Evolutionary conservation across 1,284 basidiomycete species (phyloP).

Genomic region (Ustilago nuda): DNA sequence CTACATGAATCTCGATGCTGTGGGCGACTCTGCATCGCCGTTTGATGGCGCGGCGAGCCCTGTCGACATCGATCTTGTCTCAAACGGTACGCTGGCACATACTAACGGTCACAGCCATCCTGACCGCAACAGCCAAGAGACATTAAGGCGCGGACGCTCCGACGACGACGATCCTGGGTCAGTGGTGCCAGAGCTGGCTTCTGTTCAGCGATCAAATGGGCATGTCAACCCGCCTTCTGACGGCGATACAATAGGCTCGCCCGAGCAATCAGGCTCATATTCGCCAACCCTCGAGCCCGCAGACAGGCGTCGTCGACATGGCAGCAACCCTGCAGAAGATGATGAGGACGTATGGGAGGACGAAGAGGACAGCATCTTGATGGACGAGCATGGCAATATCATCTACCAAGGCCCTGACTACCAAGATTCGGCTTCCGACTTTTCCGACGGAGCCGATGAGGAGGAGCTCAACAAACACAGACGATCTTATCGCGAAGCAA

Average conservation of each 20-base stretch:
- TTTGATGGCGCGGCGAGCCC: neutral
- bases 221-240: neutral
- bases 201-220: neutral
- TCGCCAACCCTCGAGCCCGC: conserved; percentile 22
- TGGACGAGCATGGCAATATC: conserved; percentile 36
- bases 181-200: neutral
- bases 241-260: neutral
- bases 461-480: conserved; percentile 29
- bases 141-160: conserved; percentile 13
- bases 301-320: conserved; percentile 3
- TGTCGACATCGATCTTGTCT: neutral
- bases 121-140: conserved; percentile 27
- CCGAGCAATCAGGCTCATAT: conserved; percentile 3
- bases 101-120: neutral
- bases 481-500: conserved; percentile 45
- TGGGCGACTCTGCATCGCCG: conserved; percentile 12
- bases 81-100: neutral
- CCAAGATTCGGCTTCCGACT: conserved; percentile 39
- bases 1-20: conserved; percentile 23
- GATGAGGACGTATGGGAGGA: conserved; percentile 53
- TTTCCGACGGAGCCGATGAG: conserved; percentile 28
- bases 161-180: neutral
- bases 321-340: conserved; percentile 18
- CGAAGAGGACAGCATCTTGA: conserved; percentile 34
- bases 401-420: conserved; percentile 31